These are phyloP conservation scores for Linderniella brevidens DNA, from an alignment of 257 asterid species.

Conservation along the genomic window DNA sequence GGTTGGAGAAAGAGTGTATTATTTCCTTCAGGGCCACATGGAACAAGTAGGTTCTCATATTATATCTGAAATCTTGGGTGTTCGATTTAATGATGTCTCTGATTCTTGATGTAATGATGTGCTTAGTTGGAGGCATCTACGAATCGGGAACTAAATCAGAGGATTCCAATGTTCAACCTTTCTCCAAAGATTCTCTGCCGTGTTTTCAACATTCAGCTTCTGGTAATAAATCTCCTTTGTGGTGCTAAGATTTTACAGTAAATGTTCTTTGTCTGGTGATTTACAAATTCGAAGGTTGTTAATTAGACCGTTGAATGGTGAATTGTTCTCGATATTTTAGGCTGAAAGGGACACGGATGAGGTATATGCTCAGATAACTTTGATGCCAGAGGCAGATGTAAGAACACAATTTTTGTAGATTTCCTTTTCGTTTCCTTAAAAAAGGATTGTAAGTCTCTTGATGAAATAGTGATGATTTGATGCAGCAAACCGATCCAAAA, in stretches of 20 bases:
- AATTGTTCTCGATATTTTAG: slow-evolving; percentile 11
- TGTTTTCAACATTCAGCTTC: slow-evolving; percentile 42
- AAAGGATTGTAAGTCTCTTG: too few species aligned
- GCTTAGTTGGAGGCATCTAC: slow-evolving; percentile 88
- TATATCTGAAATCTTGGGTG: too few species aligned
- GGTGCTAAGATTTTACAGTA: neutral
- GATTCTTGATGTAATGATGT: too few species aligned
- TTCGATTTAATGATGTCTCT: too few species aligned
- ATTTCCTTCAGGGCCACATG: slow-evolving; percentile 99
- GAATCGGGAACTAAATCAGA: slow-evolving; percentile 66
- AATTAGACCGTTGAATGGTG: too few species aligned
- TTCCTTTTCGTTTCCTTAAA: neutral
- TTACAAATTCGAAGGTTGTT: too few species aligned
- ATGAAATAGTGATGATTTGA: too few species aligned
- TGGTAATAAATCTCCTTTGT: slow-evolving; percentile 20
- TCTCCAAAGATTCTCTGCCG: slow-evolving; percentile 74
- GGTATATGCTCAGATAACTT: slow-evolving; percentile 74
- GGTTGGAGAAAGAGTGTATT: slow-evolving; percentile 55
- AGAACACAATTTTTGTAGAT: slow-evolving; percentile 9
- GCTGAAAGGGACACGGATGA: slow-evolving; percentile 86
- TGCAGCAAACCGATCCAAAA: slow-evolving; percentile 52
- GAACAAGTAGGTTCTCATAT: slow-evolving; percentile 48
- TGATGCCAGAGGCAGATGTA: slow-evolving; percentile 69
- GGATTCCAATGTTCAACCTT: slow-evolving; percentile 59
- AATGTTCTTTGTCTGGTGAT: slow-evolving; percentile 3